A percentile compares a stretch with the other conserved stretches of the same genome.
phyloP scores from a whole-genome alignment of 768 basidiomycete genomes.

The Rhizopogon salebrosus region DNA sequence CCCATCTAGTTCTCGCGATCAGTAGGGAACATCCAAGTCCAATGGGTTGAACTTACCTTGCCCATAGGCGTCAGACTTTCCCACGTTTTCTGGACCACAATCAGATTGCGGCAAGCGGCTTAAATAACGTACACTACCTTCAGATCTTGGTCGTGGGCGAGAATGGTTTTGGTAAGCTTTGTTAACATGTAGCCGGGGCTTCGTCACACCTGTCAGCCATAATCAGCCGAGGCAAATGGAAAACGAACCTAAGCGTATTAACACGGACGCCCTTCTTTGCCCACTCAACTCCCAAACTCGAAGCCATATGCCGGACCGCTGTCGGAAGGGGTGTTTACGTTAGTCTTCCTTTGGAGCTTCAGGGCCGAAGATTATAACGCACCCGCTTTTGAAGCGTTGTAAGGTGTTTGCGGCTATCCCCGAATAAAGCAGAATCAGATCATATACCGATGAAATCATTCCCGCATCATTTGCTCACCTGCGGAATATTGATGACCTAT shows the following conservation, averaged over 20 bases:
- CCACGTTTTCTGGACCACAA: slow-evolving; percentile 65
- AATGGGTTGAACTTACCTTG: slow-evolving; percentile 41
- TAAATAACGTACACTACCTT: slow-evolving; percentile 43
- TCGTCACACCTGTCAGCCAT: slow-evolving; percentile 6
- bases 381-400: slow-evolving; percentile 95
- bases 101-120: neutral
- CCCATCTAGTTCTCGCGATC: slow-evolving; percentile 57
- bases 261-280: slow-evolving; percentile 85
- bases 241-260: slow-evolving; percentile 63
- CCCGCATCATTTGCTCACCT: slow-evolving; percentile 36
- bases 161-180: slow-evolving; percentile 78
- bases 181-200: slow-evolving; percentile 96
- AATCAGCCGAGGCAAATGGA: neutral
- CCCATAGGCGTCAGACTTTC: slow-evolving; percentile 83
- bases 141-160: slow-evolving; percentile 69
- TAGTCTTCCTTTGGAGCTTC: slow-evolving; percentile 4
- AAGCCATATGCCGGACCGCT: slow-evolving; percentile 93
- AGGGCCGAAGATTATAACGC: slow-evolving; percentile 12
- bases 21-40: slow-evolving; percentile 3
- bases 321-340: slow-evolving; percentile 1
- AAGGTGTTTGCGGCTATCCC: slow-evolving; percentile 79
- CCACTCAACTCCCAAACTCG: slow-evolving; percentile 93
- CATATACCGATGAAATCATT: neutral
- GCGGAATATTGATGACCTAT: slow-evolving; percentile 88
- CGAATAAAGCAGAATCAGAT: neutral